These are phyloP conservation scores for Apodospora peruviana DNA, from an alignment of 495 filamentous ascomycete genomes.

Conservation along the genomic window DNA sequence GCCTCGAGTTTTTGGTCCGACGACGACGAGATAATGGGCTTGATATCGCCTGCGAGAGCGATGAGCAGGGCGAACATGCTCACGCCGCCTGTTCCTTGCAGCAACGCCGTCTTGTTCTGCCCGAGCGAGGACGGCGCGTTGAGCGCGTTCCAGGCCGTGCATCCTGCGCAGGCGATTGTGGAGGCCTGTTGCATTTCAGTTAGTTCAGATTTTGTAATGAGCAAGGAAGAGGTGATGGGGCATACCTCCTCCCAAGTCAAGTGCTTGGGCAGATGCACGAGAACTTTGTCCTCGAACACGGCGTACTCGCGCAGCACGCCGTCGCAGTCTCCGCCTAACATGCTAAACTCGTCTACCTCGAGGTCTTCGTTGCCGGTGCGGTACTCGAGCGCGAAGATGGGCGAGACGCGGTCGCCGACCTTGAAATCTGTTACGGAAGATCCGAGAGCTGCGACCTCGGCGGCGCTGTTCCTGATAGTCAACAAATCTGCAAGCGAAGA, in stretches of 20 bases:
- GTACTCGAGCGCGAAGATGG: conserved; percentile 14
- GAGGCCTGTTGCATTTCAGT: conserved; percentile 1
- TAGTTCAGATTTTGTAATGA: background rate
- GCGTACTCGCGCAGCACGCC: conserved; percentile 28
- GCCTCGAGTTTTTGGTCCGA: conserved; percentile 24
- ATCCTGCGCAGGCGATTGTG: conserved; percentile 7
- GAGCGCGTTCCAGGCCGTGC: conserved; percentile 13
- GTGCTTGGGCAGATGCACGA: conserved; percentile 23
- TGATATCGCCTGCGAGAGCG: conserved; percentile 19
- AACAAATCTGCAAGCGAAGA: too few relatives aligned
- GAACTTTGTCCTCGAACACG: conserved; percentile 14
- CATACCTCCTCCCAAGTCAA: conserved; percentile 15
- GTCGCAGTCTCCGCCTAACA: conserved; percentile 18
- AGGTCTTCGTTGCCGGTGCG: conserved; percentile 10
- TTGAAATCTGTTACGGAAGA: conserved; percentile 20
- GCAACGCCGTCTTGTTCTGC: background rate
- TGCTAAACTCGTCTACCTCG: background rate
- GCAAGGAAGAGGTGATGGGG: background rate
- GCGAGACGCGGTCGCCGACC: conserved; percentile 27
- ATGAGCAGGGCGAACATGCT: conserved; percentile 16
- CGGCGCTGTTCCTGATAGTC: too few relatives aligned
- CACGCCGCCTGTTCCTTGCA: conserved; percentile 18
- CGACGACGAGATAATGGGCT: conserved; percentile 34
- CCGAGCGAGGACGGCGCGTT: background rate
- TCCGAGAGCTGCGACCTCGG: conserved; percentile 40